Percentiles rank a stretch among this genome's conserved stretches.
phyloP scores from a whole-genome alignment of 805 yeast species.

The Yarrowia porcina region DNA sequence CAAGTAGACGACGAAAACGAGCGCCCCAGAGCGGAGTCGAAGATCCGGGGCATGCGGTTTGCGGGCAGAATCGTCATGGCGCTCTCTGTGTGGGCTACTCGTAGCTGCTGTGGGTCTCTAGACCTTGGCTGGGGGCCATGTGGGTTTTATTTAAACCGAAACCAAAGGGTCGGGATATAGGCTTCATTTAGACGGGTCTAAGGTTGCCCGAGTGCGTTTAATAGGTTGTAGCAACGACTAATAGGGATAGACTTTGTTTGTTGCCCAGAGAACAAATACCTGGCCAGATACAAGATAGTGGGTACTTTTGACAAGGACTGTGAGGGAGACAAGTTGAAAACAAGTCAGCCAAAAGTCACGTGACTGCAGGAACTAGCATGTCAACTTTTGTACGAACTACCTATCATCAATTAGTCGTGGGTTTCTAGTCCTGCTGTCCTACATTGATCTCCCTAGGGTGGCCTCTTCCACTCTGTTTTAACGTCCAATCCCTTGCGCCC shows the following conservation, averaged over 20 bases:
- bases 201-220: background rate
- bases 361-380: background rate
- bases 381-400: too few relatives aligned
- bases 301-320: too few relatives aligned
- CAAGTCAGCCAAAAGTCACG: background rate
- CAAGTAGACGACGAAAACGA: constrained; percentile 34
- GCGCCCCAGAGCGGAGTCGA: constrained; percentile 36
- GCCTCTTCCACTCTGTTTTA: too few relatives aligned
- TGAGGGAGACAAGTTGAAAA: too few relatives aligned
- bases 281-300: too few relatives aligned
- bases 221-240: background rate
- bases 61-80: constrained; percentile 15
- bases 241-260: background rate
- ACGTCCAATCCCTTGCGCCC: constrained; percentile 18
- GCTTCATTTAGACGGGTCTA: background rate
- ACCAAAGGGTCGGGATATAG: background rate
- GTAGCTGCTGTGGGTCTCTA: too few relatives aligned
- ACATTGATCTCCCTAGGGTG: too few relatives aligned
- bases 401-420: too few relatives aligned
- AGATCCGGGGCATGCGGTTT: constrained; percentile 31
- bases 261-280: background rate
- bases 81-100: background rate
- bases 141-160: background rate
- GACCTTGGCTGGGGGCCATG: background rate
- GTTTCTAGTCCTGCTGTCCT: too few relatives aligned